Evolutionary conservation across 306 rosid genomes (phyloP).

Genomic region (Prunus mira): DNA sequence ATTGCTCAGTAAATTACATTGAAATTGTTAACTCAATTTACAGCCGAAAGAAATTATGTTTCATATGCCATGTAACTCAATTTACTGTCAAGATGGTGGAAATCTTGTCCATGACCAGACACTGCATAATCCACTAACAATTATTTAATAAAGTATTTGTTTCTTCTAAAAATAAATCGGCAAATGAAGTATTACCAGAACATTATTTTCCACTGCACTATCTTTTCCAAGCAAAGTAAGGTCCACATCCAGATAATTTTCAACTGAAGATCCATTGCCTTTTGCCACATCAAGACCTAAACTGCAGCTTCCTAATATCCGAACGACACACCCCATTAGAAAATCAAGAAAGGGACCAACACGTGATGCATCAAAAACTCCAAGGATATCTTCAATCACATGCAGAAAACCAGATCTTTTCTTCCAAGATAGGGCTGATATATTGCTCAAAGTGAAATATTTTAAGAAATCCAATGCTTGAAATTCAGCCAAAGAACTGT

Average conservation of each 20-base stretch:
- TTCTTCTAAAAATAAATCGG: neutral
- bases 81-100: neutral
- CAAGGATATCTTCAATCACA: constrained; percentile 80
- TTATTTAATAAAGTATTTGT: neutral
- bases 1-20: neutral
- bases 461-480: constrained; percentile 49
- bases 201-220: constrained; percentile 23
- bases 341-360: constrained; percentile 75
- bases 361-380: constrained; percentile 78
- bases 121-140: neutral
- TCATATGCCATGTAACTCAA: neutral
- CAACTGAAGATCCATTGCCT: constrained; percentile 30
- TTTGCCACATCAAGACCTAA: constrained; percentile 46
- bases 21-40: too few relatives aligned
- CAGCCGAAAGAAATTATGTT: neutral
- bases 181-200: constrained; percentile 48
- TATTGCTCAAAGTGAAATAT: constrained; percentile 58
- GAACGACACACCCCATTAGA: constrained; percentile 79
- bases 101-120: neutral
- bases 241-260: constrained; percentile 17
- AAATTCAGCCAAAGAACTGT: constrained; percentile 41
- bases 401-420: constrained; percentile 82
- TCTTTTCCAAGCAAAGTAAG: constrained; percentile 26
- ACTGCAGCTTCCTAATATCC: constrained; percentile 76
- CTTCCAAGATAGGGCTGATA: constrained; percentile 65